These are phyloP conservation scores for Umbelopsis ramanniana DNA, from an alignment of 192 early-diverging fungal species.

Conservation along the genomic window DNA sequence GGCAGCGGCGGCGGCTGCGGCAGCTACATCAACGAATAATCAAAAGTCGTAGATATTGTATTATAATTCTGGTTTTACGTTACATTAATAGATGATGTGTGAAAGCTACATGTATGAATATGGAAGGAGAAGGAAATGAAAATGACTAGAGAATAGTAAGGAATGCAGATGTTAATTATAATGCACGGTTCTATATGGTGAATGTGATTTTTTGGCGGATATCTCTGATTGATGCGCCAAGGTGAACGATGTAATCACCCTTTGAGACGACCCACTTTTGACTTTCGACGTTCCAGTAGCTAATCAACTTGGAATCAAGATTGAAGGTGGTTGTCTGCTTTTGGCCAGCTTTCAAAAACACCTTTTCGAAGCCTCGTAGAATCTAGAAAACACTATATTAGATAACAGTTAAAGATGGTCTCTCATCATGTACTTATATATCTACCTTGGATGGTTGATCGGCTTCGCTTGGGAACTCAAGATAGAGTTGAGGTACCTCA, in stretches of 20 bases:
- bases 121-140: neutral
- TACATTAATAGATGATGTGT: conserved; percentile 2
- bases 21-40: neutral
- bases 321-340: conserved; percentile 40
- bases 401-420: neutral
- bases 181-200: neutral
- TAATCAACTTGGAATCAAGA: conserved; percentile 46
- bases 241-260: conserved; percentile 50
- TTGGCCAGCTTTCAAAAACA: conserved; percentile 24
- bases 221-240: conserved; percentile 57
- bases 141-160: neutral
- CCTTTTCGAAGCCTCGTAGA: conserved; percentile 39
- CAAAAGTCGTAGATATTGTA: conserved; percentile 20
- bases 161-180: neutral
- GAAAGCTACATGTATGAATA: neutral
- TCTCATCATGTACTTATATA: neutral
- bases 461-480: conserved; percentile 44
- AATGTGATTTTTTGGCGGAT: conserved; percentile 29
- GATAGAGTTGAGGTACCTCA: conserved; percentile 41
- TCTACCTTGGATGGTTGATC: conserved; percentile 44
- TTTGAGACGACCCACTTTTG: conserved; percentile 47
- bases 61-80: neutral
- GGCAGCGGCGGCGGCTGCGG: neutral
- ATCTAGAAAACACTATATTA: neutral
- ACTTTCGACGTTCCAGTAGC: conserved; percentile 43